Evolutionary conservation across 2,329 filamentous ascomycete genomes (phyloP), one percentile per base, ranked within the genome.

Genomic region (Knufia fluminis): DNA sequence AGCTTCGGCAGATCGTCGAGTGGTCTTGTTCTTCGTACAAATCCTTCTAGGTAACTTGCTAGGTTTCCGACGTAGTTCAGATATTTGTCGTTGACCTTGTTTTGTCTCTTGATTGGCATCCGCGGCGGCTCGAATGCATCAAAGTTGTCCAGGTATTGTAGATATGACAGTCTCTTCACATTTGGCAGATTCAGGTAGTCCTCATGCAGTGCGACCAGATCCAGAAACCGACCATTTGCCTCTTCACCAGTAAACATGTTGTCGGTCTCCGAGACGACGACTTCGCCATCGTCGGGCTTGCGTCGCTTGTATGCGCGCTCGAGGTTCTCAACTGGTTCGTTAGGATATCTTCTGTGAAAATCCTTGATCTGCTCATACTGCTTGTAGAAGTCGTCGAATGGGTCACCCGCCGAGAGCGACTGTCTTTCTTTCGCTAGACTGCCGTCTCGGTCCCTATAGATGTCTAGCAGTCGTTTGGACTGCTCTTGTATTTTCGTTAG

Each of bases 171-270:
- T 47, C 91, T 80, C 68, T 94, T 94, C 17, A 90, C 81, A 7
- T 85, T 83, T 1, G 88, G 85, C 7, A 98, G 74, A 63, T 98
- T 98, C 52, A 96, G 76, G 63, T 89, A 98, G 12, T 85, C 76
- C 62, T 97, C 91, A 67, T 97, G 90, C 57, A 82, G 79, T 33
- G 75, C 78, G 16, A 85, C 91, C 41, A 98, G 71, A 66, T 98
- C 92, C 61, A 98, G 86, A 68, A 87, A 98, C 59, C 88, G 85
- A 38, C 92, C 92, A 61, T 85, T 96, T 0, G 84, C 85, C 66
- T 98, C 92, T 68, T 98, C 94, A 54, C 92, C 92, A 0, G 89
- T 94, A 67, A 98, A 98, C 73, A 97, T 85, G 51, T 80, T 81
- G 62, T 97, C 91, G 42, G 96, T 83, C 46, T 90, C 80, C 38